phyloP scores from a whole-genome alignment of 352 stramenopile species.

The Lagenidium giganteum region DNA sequence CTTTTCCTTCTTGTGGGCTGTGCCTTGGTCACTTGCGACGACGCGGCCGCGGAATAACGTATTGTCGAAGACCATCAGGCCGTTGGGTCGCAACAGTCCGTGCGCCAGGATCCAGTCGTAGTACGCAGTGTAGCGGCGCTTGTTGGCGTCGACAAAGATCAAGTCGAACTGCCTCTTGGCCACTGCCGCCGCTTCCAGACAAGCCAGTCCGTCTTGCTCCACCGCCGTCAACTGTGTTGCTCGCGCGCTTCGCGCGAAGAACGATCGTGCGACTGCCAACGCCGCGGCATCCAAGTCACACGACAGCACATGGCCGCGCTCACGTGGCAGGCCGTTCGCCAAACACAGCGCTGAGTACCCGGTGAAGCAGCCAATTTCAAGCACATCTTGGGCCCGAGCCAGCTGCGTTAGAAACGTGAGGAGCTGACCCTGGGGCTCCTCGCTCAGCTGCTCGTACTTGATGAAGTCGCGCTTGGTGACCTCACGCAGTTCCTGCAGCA shows the following conservation, averaged over 20 bases:
- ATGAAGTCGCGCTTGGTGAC: constrained; percentile 30
- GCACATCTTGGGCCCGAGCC: constrained; percentile 55
- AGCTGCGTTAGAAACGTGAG: constrained; percentile 77
- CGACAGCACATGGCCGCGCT: constrained; percentile 31
- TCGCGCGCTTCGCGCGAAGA: constrained; percentile 38
- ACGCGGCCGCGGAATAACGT: constrained; percentile 92
- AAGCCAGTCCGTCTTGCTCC: constrained; percentile 36
- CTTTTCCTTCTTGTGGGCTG: constrained; percentile 39
- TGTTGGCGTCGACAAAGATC: constrained; percentile 95
- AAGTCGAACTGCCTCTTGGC: constrained; percentile 77
- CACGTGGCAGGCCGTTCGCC: constrained; percentile 29
- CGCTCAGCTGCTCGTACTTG: constrained; percentile 54
- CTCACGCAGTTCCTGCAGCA: constrained; percentile 36
- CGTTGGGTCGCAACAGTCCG: constrained; percentile 61
- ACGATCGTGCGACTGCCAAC: constrained; percentile 40
- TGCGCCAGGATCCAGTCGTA: constrained; percentile 76
- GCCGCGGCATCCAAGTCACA: constrained; percentile 52
- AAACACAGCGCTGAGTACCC: constrained; percentile 91
- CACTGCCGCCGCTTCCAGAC: constrained; percentile 20
- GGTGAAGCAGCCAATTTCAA: constrained; percentile 94
- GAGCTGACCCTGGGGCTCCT: constrained; percentile 53
- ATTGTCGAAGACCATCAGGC: constrained; percentile 91
- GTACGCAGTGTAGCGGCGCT: constrained; percentile 86
- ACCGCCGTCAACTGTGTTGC: constrained; percentile 29
- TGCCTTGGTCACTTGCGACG: constrained; percentile 42